These are phyloP conservation scores for Austroboletus eburneus DNA, from an alignment of 768 basidiomycete genomes.

Conservation along the genomic window DNA sequence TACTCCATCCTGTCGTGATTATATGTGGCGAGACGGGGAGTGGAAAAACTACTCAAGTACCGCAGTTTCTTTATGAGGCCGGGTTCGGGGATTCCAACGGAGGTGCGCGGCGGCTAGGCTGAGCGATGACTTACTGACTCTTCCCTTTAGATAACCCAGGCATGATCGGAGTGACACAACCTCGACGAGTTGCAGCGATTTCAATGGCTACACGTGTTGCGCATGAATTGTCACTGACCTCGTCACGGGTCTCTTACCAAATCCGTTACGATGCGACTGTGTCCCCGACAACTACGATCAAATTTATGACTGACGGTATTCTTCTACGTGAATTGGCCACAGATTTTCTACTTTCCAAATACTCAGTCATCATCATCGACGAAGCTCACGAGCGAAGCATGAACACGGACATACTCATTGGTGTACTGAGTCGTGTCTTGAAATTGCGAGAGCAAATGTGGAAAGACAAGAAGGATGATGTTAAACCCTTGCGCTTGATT, in stretches of 20 bases:
- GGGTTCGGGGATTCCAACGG: conserved; percentile 84
- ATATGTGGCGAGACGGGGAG: conserved; percentile 91
- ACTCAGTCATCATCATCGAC: conserved; percentile 93
- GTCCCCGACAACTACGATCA: conserved; percentile 85
- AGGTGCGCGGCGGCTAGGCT: conserved; percentile 44
- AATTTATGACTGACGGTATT: conserved; percentile 99
- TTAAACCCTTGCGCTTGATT: conserved; percentile 86
- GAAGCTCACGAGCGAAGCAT: conserved; percentile 98
- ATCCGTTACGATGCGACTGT: conserved; percentile 97
- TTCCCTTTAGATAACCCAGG: conserved; percentile 81
- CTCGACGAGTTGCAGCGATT: conserved; percentile 94
- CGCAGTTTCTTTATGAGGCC: conserved; percentile 96
- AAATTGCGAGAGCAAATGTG: conserved; percentile 88
- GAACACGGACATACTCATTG: conserved; percentile 97
- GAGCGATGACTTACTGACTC: conserved; percentile 3
- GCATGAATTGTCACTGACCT: conserved; percentile 83
- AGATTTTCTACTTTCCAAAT: conserved; percentile 91
- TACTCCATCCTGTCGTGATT: conserved; percentile 75
- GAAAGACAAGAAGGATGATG: conserved; percentile 67
- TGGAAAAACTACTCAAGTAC: conserved; percentile 97
- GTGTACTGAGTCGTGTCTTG: conserved; percentile 91
- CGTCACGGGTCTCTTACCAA: conserved; percentile 87
- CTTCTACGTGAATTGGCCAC: conserved; percentile 86
- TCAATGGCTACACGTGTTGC: conserved; percentile 93
- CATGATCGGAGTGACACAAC: conserved; percentile 97